These are phyloP conservation scores for Rauvolfia tetraphylla DNA, from an alignment of 257 asterid genomes.

Conservation along the genomic window DNA sequence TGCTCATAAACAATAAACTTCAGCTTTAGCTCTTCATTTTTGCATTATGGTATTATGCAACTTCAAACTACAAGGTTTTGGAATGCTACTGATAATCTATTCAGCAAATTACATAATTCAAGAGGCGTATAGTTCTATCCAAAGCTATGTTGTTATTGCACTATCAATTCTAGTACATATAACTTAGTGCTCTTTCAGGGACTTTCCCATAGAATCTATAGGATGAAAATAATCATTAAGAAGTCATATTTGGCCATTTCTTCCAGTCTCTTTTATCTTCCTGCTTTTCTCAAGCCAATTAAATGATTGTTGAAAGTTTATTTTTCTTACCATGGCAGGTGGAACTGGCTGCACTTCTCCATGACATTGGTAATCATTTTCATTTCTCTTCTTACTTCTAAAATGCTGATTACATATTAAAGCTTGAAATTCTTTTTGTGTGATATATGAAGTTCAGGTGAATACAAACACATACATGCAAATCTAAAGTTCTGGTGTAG, in stretches of 20 bases:
- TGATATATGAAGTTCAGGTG: not conserved
- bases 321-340: conserved; percentile 49
- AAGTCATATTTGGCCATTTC: no score
- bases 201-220: not conserved
- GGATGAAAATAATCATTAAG: not conserved
- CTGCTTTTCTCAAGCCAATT: not conserved
- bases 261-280: not conserved
- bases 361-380: conserved; percentile 63
- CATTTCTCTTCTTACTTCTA: conserved; percentile 6
- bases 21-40: not conserved
- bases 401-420: conserved; percentile 5
- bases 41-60: not conserved
- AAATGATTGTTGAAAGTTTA: not conserved
- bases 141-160: not conserved
- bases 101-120: not conserved
- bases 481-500: not conserved
- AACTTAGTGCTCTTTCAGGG: not conserved
- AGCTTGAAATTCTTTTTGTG: not conserved
- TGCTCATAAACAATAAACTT: not conserved
- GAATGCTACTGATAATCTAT: not conserved
- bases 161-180: no score
- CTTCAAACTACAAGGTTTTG: not conserved
- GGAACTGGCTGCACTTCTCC: conserved; percentile 95
- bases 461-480: not conserved
- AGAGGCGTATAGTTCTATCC: not conserved